phyloP scores from a whole-genome alignment of 306 rosid genomes.

The Acacia melanoxylon region DNA sequence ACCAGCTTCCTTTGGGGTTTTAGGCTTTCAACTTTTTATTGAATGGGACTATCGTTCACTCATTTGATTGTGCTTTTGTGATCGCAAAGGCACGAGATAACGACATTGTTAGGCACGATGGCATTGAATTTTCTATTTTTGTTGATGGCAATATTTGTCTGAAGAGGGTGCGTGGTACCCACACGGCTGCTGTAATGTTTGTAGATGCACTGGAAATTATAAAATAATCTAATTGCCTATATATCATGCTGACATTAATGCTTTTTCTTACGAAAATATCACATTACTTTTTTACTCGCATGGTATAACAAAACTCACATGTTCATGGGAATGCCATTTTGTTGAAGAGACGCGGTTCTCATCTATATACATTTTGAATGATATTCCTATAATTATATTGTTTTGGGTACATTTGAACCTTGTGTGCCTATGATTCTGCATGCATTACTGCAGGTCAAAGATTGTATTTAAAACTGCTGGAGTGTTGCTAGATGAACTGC shows the following conservation, averaged over 20 bases:
- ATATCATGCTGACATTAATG: constrained; percentile 4
- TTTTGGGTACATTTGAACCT: background rate
- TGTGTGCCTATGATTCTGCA: background rate
- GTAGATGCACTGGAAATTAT: background rate
- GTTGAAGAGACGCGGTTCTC: constrained; percentile 2
- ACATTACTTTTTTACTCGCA: background rate
- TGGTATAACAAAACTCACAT: background rate
- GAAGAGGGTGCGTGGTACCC: background rate
- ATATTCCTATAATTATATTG: constrained; percentile 3
- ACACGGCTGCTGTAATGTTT: background rate
- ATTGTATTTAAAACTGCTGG: constrained; percentile 93
- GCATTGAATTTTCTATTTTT: background rate
- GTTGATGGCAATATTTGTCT: background rate
- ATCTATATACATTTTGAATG: background rate
- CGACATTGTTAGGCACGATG: background rate
- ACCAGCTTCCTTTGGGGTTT: background rate
- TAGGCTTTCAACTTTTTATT: background rate
- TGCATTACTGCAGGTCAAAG: constrained; percentile 53
- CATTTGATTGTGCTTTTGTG: constrained; percentile 15
- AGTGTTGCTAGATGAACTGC: constrained; percentile 85
- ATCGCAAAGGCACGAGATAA: constrained; percentile 3
- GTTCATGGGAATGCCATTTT: constrained; percentile 3
- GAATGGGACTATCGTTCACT: background rate
- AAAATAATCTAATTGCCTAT: background rate
- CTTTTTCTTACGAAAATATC: background rate